Percentiles rank a stretch among this genome's conserved stretches.
These are phyloP conservation scores for Stemphylium beticola DNA, from an alignment of 2,329 filamentous ascomycete genomes.

Conservation along the genomic window DNA sequence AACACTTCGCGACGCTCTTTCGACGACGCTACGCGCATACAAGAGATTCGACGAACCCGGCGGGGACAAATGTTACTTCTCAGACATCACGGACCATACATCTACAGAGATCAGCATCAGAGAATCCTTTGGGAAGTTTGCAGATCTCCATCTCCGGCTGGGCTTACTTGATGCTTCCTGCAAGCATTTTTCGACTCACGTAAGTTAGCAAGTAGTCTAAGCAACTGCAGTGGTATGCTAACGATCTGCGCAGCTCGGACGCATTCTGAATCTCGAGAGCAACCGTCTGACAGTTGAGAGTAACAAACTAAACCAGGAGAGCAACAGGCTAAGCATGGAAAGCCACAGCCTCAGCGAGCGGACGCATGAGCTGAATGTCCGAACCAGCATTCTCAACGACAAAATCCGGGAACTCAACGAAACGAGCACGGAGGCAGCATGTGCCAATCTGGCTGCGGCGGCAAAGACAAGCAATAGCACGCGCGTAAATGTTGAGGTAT, in stretches of 20 bases:
- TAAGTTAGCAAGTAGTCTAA: background rate
- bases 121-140: constrained; percentile 16
- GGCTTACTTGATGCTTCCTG: constrained; percentile 11
- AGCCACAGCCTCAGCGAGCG: background rate
- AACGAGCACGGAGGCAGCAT: constrained; percentile 1
- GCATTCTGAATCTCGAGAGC: constrained; percentile 7
- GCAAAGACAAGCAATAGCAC: constrained; percentile 11
- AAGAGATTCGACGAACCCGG: constrained; percentile 4
- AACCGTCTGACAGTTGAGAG: constrained; percentile 1
- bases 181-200: constrained; percentile 10
- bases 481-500: constrained; percentile 11
- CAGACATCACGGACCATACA: background rate
- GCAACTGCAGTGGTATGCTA: background rate
- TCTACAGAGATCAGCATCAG: constrained; percentile 4
- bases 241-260: background rate
- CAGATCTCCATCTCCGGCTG: constrained; percentile 5
- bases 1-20: constrained; percentile 3
- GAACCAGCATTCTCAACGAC: background rate
- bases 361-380: background rate
- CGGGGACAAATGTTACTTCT: constrained; percentile 21
- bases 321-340: background rate
- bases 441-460: constrained; percentile 4
- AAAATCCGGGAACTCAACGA: constrained; percentile 5
- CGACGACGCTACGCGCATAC: constrained; percentile 3
- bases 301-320: background rate